These are phyloP conservation scores for Abelmoschus esculentus DNA, from an alignment of 345 rosid genomes.

Conservation along the genomic window DNA sequence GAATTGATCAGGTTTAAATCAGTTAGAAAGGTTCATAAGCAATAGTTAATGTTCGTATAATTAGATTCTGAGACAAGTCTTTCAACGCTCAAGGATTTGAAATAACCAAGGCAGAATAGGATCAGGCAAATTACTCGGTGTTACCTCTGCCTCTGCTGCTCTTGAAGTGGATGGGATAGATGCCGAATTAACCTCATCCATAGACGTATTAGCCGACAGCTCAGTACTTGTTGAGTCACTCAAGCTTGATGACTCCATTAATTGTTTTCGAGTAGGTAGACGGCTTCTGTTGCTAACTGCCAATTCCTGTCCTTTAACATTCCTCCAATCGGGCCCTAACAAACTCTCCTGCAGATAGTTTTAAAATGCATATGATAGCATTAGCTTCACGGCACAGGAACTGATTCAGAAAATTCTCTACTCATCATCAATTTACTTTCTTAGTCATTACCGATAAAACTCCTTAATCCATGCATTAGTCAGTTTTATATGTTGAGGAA, in stretches of 20 bases:
- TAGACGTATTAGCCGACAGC: constrained; percentile 49
- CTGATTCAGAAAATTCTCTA: too few species aligned
- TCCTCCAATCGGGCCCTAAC: constrained; percentile 70
- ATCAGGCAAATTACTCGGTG: not conserved
- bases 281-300: constrained; percentile 65
- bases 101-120: not conserved
- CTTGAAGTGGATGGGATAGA: constrained; percentile 74
- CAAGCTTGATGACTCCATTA: constrained; percentile 45
- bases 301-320: constrained; percentile 56
- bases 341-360: constrained; percentile 46
- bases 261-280: constrained; percentile 59
- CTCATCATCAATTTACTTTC: too few species aligned
- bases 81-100: not conserved
- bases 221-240: constrained; percentile 71
- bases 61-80: too few species aligned
- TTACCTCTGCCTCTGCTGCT: constrained; percentile 77
- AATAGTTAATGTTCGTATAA: too few species aligned
- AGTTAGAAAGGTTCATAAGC: too few species aligned
- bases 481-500: too few species aligned
- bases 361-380: constrained; percentile 7
- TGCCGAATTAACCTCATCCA: constrained; percentile 72
- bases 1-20: not conserved
- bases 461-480: too few species aligned
- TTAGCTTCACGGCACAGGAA: not conserved
- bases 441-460: too few species aligned